A percentile compares a stretch with the other conserved stretches of the same genome.
These are phyloP conservation scores for Saccharomyces cerevisiae DNA, from an alignment of 805 yeast species.

Conservation along the genomic window DNA sequence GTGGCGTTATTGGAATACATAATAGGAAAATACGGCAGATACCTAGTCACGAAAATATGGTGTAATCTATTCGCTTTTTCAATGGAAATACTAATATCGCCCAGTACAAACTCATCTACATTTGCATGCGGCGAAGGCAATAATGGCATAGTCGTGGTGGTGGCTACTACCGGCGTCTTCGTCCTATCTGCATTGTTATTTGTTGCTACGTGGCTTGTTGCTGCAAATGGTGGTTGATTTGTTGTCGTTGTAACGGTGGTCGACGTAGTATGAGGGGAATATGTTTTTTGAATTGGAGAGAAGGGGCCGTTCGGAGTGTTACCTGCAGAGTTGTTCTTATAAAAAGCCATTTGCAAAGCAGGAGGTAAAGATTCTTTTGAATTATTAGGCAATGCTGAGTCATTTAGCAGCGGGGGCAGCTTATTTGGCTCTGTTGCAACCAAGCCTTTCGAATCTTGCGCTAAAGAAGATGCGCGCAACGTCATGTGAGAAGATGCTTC, in stretches of 20 bases:
- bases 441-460: constrained; percentile 21
- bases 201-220: background rate
- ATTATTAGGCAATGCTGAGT: constrained; percentile 36
- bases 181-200: background rate
- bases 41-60: constrained; percentile 53
- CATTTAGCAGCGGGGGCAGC: constrained; percentile 33
- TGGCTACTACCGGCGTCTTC: constrained; percentile 18
- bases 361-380: constrained; percentile 34
- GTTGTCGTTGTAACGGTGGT: background rate
- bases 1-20: constrained; percentile 61
- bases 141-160: constrained; percentile 24
- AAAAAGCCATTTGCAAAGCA: constrained; percentile 36
- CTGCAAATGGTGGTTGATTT: background rate
- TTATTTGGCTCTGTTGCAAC: constrained; percentile 2
- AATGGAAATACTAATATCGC: constrained; percentile 61
- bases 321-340: constrained; percentile 26
- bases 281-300: constrained; percentile 5
- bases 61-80: constrained; percentile 68
- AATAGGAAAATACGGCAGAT: constrained; percentile 74
- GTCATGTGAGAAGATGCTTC: background rate
- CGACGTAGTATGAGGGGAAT: constrained; percentile 5
- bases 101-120: constrained; percentile 61
- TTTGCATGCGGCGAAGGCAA: constrained; percentile 27
- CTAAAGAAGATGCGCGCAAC: background rate
- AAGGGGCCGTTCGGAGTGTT: constrained; percentile 9